These are phyloP conservation scores for Galerina sulciceps DNA, from an alignment of 768 basidiomycete species.

Conservation along the genomic window DNA sequence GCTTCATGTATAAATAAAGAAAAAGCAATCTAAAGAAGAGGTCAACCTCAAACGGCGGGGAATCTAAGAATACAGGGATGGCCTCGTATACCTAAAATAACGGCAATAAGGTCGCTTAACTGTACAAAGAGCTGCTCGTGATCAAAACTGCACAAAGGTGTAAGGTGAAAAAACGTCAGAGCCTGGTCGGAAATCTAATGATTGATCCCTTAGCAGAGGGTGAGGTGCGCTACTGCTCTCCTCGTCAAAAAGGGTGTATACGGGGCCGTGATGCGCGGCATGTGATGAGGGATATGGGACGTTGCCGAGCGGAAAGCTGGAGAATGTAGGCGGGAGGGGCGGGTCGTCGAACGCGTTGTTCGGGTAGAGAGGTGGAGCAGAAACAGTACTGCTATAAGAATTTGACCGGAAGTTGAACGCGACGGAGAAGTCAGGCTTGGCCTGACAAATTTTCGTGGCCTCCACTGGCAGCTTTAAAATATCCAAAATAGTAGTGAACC, in stretches of 20 bases:
- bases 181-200: background rate
- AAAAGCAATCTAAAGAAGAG: no score
- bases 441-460: background rate
- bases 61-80: no score
- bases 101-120: background rate
- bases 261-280: background rate
- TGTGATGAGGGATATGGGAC: background rate
- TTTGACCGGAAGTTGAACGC: constrained; percentile 19
- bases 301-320: background rate
- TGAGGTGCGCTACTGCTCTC: background rate
- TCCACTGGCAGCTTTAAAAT: constrained; percentile 11
- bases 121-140: background rate
- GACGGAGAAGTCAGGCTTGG: constrained; percentile 17
- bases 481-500: constrained; percentile 23
- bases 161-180: background rate
- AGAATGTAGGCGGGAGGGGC: background rate
- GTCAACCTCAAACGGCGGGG: no score
- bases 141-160: background rate
- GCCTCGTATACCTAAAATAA: no score
- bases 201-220: background rate
- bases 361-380: background rate
- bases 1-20: no score
- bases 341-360: background rate
- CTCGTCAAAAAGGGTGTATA: background rate
- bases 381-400: background rate